Conservation (phyloP, 1,284 basidiomycete genomes). For the Agaricales sp. region DNA sequence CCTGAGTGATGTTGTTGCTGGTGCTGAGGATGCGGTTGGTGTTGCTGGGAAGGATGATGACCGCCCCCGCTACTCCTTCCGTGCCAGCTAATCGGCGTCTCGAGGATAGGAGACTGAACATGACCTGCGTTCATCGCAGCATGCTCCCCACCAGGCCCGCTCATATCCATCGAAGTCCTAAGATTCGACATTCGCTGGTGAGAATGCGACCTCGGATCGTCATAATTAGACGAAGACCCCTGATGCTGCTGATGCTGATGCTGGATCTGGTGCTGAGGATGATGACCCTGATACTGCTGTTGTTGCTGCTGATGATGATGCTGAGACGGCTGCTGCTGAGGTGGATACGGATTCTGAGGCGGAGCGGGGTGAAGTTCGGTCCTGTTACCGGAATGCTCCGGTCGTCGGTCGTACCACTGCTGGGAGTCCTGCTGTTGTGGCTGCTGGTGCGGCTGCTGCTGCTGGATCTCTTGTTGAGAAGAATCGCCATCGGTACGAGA, state of each 20-base stretch:
- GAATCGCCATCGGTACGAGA: background rate
- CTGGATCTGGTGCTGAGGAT: background rate
- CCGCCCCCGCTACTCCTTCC: background rate
- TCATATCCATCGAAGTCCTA: slow-evolving; percentile 8
- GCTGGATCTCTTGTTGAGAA: background rate
- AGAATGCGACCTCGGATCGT: background rate
- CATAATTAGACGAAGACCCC: background rate
- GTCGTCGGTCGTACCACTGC: background rate
- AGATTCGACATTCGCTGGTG: slow-evolving; percentile 10
- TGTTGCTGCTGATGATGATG: background rate
- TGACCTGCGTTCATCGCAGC: background rate
- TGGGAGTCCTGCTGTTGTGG: background rate
- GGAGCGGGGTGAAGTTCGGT: background rate
- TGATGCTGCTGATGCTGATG: background rate
- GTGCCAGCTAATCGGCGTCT: background rate
- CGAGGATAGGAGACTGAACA: background rate
- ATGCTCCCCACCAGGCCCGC: background rate
- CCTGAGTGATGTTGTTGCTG: too few relatives aligned
- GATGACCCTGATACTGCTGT: too few relatives aligned
- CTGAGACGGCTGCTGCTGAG: background rate
- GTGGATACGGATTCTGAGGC: background rate
- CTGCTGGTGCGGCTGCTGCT: too few relatives aligned
- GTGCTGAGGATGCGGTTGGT: background rate
- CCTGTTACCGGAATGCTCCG: background rate
- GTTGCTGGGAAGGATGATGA: too few relatives aligned